Percentiles rank a stretch among this genome's conserved stretches.
Evolutionary conservation across 352 stramenopile species (phyloP).

Genomic region (Globisporangium takayamanum): DNA sequence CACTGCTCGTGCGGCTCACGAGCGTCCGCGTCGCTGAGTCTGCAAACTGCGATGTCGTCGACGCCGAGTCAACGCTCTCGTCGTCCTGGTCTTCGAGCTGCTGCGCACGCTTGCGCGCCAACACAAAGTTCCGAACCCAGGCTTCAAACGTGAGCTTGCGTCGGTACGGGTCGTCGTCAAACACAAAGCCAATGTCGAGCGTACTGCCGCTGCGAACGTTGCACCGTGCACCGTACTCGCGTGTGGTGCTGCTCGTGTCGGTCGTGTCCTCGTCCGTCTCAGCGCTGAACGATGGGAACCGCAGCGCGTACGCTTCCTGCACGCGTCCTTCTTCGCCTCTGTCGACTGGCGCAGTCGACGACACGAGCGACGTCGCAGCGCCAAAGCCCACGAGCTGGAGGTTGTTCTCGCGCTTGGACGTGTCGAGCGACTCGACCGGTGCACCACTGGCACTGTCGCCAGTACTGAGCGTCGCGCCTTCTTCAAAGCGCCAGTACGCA

Average conservation of each 20-base stretch:
- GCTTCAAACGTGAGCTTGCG: slow-evolving; percentile 69
- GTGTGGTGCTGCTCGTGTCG: not conserved
- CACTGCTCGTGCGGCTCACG: slow-evolving; percentile 11
- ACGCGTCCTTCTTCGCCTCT: slow-evolving; percentile 63
- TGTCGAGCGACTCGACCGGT: slow-evolving; percentile 67
- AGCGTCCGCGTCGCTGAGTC: slow-evolving; percentile 11
- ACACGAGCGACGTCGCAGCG: slow-evolving; percentile 27
- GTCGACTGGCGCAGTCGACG: slow-evolving; percentile 65
- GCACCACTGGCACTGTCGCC: slow-evolving; percentile 6
- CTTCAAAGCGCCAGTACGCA: slow-evolving; percentile 84
- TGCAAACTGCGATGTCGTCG: not conserved
- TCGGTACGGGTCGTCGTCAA: slow-evolving; percentile 78
- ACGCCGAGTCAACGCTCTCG: slow-evolving; percentile 7
- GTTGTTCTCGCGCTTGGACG: slow-evolving; percentile 78
- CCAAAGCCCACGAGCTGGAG: slow-evolving; percentile 43
- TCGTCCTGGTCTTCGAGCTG: slow-evolving; percentile 30
- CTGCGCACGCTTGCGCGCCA: slow-evolving; percentile 26
- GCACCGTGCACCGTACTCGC: slow-evolving; percentile 48
- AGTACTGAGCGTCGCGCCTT: slow-evolving; percentile 29
- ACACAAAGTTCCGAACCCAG: slow-evolving; percentile 61
- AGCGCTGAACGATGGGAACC: slow-evolving; percentile 27
- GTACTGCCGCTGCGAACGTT: slow-evolving; percentile 44
- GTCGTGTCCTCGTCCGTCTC: not conserved
- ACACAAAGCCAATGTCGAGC: slow-evolving; percentile 59
- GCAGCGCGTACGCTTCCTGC: slow-evolving; percentile 59